phyloP scores from a whole-genome alignment of 1,284 basidiomycete genomes.

The Meripilus lineatus region DNA sequence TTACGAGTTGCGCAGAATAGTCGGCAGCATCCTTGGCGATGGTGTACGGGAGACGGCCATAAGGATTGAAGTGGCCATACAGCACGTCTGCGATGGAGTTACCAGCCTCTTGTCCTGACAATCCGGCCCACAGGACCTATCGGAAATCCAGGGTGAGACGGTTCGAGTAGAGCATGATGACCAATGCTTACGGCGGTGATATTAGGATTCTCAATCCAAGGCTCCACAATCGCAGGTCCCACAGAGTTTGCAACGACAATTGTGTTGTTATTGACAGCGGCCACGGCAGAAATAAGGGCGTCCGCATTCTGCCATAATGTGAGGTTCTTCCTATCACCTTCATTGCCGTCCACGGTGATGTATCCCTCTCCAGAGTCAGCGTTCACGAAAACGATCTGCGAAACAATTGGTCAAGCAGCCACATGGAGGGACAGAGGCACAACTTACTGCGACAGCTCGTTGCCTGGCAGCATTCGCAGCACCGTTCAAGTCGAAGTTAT shows the following conservation, averaged over 20 bases:
- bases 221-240: constrained; percentile 68
- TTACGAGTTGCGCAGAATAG: constrained; percentile 64
- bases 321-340: constrained; percentile 77
- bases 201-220: constrained; percentile 77
- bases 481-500: constrained; percentile 57
- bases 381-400: constrained; percentile 64
- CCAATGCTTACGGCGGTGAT: constrained; percentile 43
- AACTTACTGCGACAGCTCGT: constrained; percentile 46
- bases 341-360: constrained; percentile 72
- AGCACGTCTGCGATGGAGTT: constrained; percentile 72
- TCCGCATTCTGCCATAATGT: constrained; percentile 81
- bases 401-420: neutral
- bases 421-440: neutral
- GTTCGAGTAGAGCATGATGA: neutral
- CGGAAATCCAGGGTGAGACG: constrained; percentile 6
- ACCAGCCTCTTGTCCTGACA: constrained; percentile 74
- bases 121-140: constrained; percentile 60
- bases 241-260: constrained; percentile 80
- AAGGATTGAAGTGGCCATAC: constrained; percentile 69
- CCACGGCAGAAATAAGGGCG: constrained; percentile 52
- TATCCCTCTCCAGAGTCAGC: constrained; percentile 75
- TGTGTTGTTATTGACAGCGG: constrained; percentile 68
- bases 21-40: constrained; percentile 67
- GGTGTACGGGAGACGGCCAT: constrained; percentile 75
- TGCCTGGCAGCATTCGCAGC: constrained; percentile 47